These are phyloP conservation scores for Sextonia rubra DNA, from an alignment of 164 flowering plant genomes.

Conservation along the genomic window DNA sequence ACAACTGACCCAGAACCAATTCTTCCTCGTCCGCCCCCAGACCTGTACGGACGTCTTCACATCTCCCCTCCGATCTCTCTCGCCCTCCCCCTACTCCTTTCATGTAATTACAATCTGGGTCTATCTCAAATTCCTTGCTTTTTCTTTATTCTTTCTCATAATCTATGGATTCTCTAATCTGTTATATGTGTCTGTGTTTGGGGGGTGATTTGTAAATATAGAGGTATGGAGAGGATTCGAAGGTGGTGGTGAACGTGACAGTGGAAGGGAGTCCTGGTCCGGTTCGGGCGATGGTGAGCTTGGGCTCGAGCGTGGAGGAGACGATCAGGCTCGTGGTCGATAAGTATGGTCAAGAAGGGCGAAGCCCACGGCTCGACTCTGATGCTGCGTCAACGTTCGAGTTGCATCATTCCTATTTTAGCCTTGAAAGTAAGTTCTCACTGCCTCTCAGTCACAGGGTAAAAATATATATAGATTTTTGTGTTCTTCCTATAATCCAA, in stretches of 20 bases:
- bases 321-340: slow-evolving; percentile 51
- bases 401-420: slow-evolving; percentile 69
- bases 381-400: slow-evolving; percentile 29
- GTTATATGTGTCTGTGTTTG: background rate
- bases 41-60: slow-evolving; percentile 37
- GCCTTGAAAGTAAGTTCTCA: slow-evolving; percentile 59
- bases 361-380: slow-evolving; percentile 50
- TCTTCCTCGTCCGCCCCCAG: slow-evolving; percentile 20
- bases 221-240: slow-evolving; percentile 52
- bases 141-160: background rate
- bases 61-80: slow-evolving; percentile 24
- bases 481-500: too few relatives aligned
- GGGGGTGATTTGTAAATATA: background rate
- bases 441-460: too few relatives aligned
- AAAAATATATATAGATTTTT: too few relatives aligned
- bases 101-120: slow-evolving; percentile 21
- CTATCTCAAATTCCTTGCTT: background rate
- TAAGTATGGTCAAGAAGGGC: slow-evolving; percentile 60
- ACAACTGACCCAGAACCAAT: background rate
- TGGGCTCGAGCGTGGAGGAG: slow-evolving; percentile 73
- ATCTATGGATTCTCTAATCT: background rate
- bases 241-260: slow-evolving; percentile 76
- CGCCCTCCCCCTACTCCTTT: slow-evolving; percentile 1
- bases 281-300: slow-evolving; percentile 54
- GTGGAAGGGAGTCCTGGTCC: slow-evolving; percentile 93